These are phyloP conservation scores for Xerocomus amazonicus DNA, from an alignment of 1,284 basidiomycete species.

Conservation along the genomic window DNA sequence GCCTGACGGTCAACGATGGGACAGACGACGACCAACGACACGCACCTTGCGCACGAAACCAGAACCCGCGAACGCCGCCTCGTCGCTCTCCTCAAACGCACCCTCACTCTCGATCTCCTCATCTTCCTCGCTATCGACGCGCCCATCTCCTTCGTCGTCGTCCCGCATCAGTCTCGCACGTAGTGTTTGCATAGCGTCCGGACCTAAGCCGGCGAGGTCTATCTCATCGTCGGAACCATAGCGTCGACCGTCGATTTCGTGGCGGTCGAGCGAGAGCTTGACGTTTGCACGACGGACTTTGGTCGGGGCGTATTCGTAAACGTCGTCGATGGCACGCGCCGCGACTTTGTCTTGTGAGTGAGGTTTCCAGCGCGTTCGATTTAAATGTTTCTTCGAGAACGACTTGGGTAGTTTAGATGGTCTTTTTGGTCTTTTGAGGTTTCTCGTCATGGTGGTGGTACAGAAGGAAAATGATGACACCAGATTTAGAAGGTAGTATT, in stretches of 20 bases:
- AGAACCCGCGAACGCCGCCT: constrained; percentile 73
- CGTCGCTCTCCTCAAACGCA: constrained; percentile 81
- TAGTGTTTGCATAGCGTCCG: constrained; percentile 34
- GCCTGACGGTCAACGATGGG: constrained; percentile 3
- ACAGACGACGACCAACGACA: neutral
- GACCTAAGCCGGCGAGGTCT: constrained; percentile 36
- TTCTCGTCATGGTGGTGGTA: constrained; percentile 22
- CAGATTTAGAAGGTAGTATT: constrained; percentile 26
- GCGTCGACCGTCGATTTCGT: constrained; percentile 44
- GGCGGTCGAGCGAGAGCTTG: constrained; percentile 51
- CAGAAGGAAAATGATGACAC: too few species aligned
- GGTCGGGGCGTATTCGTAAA: constrained; percentile 61
- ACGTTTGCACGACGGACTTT: constrained; percentile 56
- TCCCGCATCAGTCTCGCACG: constrained; percentile 58
- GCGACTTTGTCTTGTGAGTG: constrained; percentile 8
- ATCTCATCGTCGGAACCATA: constrained; percentile 38
- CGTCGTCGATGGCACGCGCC: constrained; percentile 36
- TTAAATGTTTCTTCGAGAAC: constrained; percentile 2
- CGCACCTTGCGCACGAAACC: constrained; percentile 49
- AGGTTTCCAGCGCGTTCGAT: constrained; percentile 12
- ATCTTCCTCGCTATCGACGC: constrained; percentile 63
- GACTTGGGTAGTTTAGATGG: constrained; percentile 2
- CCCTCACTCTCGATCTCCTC: constrained; percentile 79
- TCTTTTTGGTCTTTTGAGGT: constrained; percentile 15
- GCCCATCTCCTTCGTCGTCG: constrained; percentile 40